phyloP scores from a whole-genome alignment of 805 yeast species.

The Lachancea fermentati region DNA sequence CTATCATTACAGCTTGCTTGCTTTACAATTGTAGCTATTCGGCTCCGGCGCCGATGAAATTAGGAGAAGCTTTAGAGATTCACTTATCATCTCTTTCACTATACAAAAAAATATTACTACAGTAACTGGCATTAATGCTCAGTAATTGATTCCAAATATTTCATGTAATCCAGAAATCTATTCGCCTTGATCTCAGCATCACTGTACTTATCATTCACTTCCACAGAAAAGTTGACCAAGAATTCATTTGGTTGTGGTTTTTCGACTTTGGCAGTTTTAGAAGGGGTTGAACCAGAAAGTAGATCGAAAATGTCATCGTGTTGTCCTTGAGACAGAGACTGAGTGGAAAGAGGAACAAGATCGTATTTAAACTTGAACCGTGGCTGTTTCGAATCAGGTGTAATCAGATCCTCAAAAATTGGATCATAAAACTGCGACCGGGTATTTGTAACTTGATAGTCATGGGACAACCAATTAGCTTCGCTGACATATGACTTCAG shows the following conservation, averaged over 20 bases:
- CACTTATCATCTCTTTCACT: no score
- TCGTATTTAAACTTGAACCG: constrained; percentile 24
- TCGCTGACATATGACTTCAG: constrained; percentile 40
- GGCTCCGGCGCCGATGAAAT: no score
- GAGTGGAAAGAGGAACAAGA: constrained; percentile 12
- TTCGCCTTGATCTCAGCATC: constrained; percentile 25
- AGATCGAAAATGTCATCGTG: constrained; percentile 26
- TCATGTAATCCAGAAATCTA: constrained; percentile 21
- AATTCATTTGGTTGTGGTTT: constrained; percentile 10
- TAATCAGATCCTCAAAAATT: constrained; percentile 51
- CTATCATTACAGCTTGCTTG: no score
- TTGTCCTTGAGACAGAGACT: not conserved
- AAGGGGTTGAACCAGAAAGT: constrained; percentile 12
- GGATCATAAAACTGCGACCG: constrained; percentile 51
- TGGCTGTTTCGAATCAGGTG: constrained; percentile 33
- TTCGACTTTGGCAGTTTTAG: constrained; percentile 2
- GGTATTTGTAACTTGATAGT: constrained; percentile 14
- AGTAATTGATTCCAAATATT: constrained; percentile 13
- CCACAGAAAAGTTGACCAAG: constrained; percentile 18
- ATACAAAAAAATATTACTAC: no score
- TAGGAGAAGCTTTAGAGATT: no score
- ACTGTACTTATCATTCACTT: constrained; percentile 16
- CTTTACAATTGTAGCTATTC: no score
- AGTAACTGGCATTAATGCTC: constrained; percentile 3
- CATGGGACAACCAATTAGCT: constrained; percentile 37